These are phyloP conservation scores for Pleomassaria siparia DNA, from an alignment of 2,329 filamentous ascomycete species.

Conservation along the genomic window DNA sequence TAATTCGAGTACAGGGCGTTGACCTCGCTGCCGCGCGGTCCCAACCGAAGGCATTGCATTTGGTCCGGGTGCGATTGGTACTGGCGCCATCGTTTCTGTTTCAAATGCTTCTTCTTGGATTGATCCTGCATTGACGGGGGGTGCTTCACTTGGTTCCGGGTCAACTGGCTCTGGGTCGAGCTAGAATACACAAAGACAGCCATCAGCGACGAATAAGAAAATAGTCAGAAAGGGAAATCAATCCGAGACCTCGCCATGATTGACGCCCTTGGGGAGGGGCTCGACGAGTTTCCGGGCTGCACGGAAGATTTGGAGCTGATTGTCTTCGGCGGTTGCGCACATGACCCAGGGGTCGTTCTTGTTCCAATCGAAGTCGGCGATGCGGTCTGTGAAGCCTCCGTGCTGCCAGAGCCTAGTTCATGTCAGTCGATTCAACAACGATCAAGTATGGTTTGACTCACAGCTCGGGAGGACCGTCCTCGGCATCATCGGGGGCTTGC, in stretches of 20 bases:
- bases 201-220: not conserved
- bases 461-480: constrained; percentile 94
- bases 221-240: constrained; percentile 11
- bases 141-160: too few species aligned
- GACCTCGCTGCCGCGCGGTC: too few species aligned
- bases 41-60: too few species aligned
- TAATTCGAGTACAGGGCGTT: too few species aligned
- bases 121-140: too few species aligned
- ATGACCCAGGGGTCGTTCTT: constrained; percentile 95
- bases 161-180: too few species aligned
- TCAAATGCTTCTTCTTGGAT: too few species aligned
- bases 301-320: constrained; percentile 82
- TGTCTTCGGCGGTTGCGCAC: constrained; percentile 94
- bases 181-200: not conserved
- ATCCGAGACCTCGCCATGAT: constrained; percentile 43
- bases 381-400: constrained; percentile 93
- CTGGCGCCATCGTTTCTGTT: too few species aligned
- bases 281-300: constrained; percentile 42
- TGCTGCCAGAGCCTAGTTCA: constrained; percentile 85
- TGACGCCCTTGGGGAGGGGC: constrained; percentile 36
- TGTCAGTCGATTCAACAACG: constrained; percentile 20
- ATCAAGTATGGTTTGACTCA: constrained; percentile 51
- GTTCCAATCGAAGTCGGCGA: constrained; percentile 98
- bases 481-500: constrained; percentile 89
- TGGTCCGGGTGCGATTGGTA: too few species aligned